A percentile compares a stretch with the other conserved stretches of the same genome.
phyloP scores from a whole-genome alignment of 176 grass and related monocot genomes.

The Oryza rufipogon region DNA sequence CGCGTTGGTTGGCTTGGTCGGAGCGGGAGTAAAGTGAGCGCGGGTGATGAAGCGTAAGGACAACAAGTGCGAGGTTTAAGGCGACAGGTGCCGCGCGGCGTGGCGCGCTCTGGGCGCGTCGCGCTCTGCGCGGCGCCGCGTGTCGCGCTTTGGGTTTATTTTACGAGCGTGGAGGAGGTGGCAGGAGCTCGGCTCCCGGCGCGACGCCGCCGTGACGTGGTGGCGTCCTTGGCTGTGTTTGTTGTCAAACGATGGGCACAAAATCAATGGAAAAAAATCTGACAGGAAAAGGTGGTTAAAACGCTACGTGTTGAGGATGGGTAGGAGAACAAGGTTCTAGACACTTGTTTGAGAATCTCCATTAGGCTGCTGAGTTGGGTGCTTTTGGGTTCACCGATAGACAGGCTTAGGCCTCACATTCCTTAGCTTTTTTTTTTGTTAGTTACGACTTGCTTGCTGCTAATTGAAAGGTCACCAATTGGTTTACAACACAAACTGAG shows the following conservation, averaged over 20 bases:
- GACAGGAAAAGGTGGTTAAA: not conserved
- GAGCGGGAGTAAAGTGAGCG: not conserved
- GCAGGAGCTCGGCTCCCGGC: not conserved
- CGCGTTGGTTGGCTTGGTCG: not conserved
- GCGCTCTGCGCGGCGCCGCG: slow-evolving; percentile 29
- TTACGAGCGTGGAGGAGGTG: slow-evolving; percentile 17
- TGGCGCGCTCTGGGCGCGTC: slow-evolving; percentile 19
- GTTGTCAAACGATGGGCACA: not conserved
- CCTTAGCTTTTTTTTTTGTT: not conserved
- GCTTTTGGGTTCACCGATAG: not conserved
- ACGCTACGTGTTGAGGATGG: slow-evolving; percentile 49
- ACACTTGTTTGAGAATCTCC: not conserved
- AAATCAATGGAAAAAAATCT: not conserved
- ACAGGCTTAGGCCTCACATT: not conserved
- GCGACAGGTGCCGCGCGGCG: slow-evolving; percentile 16
- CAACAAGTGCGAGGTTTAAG: slow-evolving; percentile 2
- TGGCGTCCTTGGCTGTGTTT: slow-evolving; percentile 3
- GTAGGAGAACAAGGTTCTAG: not conserved
- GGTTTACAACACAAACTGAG: too few relatives aligned
- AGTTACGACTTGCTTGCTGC: not conserved
- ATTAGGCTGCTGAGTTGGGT: not conserved
- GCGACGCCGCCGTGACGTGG: slow-evolving; percentile 1
- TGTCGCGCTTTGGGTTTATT: slow-evolving; percentile 25
- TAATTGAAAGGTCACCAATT: not conserved
- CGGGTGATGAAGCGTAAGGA: slow-evolving; percentile 20